phyloP scores from a whole-genome alignment of 208 protist species.

The Wallacemonas sp. region DNA sequence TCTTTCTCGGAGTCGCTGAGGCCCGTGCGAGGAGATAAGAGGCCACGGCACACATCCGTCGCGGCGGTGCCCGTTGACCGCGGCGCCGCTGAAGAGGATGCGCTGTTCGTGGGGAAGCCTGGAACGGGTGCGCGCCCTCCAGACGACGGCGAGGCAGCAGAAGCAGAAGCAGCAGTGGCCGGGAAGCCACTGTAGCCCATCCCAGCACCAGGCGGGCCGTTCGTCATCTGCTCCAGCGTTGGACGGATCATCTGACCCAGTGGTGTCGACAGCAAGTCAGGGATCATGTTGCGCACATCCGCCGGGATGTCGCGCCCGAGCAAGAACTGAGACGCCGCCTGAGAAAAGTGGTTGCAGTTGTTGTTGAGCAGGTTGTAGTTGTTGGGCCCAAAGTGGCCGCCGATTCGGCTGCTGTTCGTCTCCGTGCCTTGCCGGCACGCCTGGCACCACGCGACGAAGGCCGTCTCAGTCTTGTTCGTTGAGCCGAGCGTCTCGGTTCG shows the following conservation, averaged over 20 bases:
- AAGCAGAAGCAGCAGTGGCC: too few relatives aligned
- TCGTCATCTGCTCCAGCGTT: conserved; percentile 74
- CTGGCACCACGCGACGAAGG: conserved; percentile 59
- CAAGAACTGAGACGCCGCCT: conserved; percentile 78
- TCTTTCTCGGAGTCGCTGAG: conserved; percentile 69
- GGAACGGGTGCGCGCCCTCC: not conserved
- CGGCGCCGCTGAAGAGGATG: not conserved
- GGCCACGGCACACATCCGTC: conserved; percentile 18
- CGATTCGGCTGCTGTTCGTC: conserved; percentile 22
- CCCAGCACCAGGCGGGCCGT: conserved; percentile 13
- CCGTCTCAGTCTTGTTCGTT: conserved; percentile 53
- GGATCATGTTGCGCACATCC: conserved; percentile 82
- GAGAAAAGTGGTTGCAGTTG: conserved; percentile 96
- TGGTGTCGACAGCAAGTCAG: conserved; percentile 69
- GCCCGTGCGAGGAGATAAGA: conserved; percentile 26
- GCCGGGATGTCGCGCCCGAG: conserved; percentile 51
- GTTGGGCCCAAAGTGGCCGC: conserved; percentile 58
- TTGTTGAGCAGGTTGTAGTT: conserved; percentile 89
- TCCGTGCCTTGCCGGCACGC: not conserved
- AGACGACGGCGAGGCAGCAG: too few relatives aligned
- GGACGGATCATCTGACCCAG: conserved; percentile 80
- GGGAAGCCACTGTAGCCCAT: too few relatives aligned
- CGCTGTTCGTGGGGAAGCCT: conserved; percentile 6
- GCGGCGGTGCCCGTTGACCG: not conserved
- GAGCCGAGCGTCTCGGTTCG: conserved; percentile 57